Evolutionary conservation across 768 basidiomycete species (phyloP).

Genomic region (Phaffia tasmanica): DNA sequence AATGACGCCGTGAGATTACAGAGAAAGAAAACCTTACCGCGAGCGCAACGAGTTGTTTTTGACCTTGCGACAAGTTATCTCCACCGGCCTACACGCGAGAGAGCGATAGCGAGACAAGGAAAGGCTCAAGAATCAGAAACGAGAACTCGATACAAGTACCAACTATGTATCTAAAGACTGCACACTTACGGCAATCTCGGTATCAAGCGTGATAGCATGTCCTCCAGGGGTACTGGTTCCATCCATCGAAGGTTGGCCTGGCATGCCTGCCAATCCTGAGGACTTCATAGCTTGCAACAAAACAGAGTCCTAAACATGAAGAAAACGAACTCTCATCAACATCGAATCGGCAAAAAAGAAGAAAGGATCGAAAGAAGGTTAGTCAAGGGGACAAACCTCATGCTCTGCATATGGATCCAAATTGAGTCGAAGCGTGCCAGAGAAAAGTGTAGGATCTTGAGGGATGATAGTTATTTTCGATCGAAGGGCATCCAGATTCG

Average conservation of each 20-base stretch:
- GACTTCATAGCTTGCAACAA: conserved; percentile 46
- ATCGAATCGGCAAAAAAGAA: no score
- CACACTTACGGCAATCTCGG: conserved; percentile 43
- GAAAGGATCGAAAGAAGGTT: no score
- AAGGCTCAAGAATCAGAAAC: not conserved
- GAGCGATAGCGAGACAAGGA: not conserved
- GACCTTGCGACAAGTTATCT: conserved; percentile 41
- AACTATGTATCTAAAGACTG: conserved; percentile 35
- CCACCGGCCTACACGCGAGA: conserved; percentile 11
- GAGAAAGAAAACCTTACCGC: conserved; percentile 32
- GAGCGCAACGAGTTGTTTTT: conserved; percentile 52
- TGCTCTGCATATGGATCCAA: conserved; percentile 52
- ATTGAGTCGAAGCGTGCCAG: conserved; percentile 49
- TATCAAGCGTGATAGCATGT: conserved; percentile 43
- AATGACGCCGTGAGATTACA: no score
- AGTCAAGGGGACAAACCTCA: conserved; percentile 31
- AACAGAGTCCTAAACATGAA: conserved; percentile 38
- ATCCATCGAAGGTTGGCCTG: conserved; percentile 38
- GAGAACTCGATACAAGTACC: not conserved
- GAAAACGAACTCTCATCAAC: no score
- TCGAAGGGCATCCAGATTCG: conserved; percentile 52
- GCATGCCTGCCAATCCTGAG: conserved; percentile 41
- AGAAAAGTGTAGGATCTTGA: conserved; percentile 41
- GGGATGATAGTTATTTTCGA: conserved; percentile 53
- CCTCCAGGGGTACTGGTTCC: conserved; percentile 33